Base-by-base conservation (phyloP, 768 basidiomycete genomes). In the Daedaleopsis nitida region DNA sequence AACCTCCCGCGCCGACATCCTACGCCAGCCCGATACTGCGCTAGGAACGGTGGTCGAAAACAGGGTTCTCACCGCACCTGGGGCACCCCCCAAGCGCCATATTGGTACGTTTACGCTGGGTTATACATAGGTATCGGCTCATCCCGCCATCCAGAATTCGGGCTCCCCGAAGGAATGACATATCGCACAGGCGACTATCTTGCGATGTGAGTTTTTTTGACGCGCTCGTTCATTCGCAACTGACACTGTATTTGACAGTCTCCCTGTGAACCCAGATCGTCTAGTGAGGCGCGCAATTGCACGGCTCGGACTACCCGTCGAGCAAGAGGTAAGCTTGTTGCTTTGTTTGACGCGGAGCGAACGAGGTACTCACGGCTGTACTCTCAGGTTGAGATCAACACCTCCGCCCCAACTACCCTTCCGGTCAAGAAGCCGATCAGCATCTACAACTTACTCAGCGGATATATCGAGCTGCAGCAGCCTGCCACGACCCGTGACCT, bases 171-270 rank as follows among this genome's bases (percentile, higher is more conserved):
- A 39, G 75, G 71, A 0, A 65, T 66, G 35, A 73, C 73, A 0
- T 80, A 78, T 43, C 69, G 73, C 19, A 72, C 79, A 5, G 81
- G 81, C 14, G 81, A 83, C 61, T 83, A 83, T 64, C 70, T 83
- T 6, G 75, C 78, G 0, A 74, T 83, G 74, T 78, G 53, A 45
- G 76, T 68, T 11, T 35, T 19, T 37, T 13, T 21, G 10, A 27
- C 39, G 11, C 2, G 1, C 34, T 54, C 7, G 27, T 39, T 11
- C 43, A 27, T 32, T 32, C 27, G 27, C 23, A 23, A 50, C 7
- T 19, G 42, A 51, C 16, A 21, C n/a, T 10, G 37, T 19, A 11
- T 44, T 6, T 7, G 27, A 14, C 56, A 79, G 78, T 51, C 63
- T 81, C 10, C 79, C 80, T 1, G 71, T 70, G 23, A 81, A 81